Conservation (phyloP, 306 rosid genomes). For the Castanea sativa region DNA sequence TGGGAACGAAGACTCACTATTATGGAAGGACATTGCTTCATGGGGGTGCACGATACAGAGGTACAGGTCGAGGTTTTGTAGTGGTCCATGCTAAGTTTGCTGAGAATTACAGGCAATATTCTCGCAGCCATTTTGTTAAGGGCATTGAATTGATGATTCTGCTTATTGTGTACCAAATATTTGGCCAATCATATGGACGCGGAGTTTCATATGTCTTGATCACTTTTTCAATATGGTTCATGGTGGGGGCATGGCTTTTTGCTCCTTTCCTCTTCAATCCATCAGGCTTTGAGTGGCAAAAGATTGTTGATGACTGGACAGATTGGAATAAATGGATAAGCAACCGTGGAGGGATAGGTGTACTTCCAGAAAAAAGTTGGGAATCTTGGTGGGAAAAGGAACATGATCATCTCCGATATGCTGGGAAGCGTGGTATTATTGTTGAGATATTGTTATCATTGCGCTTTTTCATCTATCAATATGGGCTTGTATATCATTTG, state of each 20-base stretch:
- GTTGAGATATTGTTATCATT: conserved; percentile 78
- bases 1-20: conserved; percentile 95
- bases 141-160: conserved; percentile 92
- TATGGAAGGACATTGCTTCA: conserved; percentile 97
- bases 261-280: conserved; percentile 99
- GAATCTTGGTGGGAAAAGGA: conserved; percentile 99
- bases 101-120: conserved; percentile 84
- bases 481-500: conserved; percentile 90
- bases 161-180: conserved; percentile 81
- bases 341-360: conserved; percentile 90
- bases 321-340: conserved; percentile 98
- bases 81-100: conserved; percentile 98
- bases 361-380: conserved; percentile 80
- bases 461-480: conserved; percentile 86
- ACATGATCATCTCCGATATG: conserved; percentile 67
- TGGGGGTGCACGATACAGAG: conserved; percentile 96
- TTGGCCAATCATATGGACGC: conserved; percentile 69
- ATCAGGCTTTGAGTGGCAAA: conserved; percentile 99
- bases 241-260: conserved; percentile 96
- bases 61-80: conserved; percentile 92
- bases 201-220: conserved; percentile 62
- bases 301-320: conserved; percentile 90
- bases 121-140: conserved; percentile 95
- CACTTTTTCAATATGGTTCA: conserved; percentile 86
- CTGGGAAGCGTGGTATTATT: conserved; percentile 67